These are phyloP conservation scores for Candolleomyces aberdarensis DNA, from an alignment of 768 basidiomycete species.

Conservation along the genomic window DNA sequence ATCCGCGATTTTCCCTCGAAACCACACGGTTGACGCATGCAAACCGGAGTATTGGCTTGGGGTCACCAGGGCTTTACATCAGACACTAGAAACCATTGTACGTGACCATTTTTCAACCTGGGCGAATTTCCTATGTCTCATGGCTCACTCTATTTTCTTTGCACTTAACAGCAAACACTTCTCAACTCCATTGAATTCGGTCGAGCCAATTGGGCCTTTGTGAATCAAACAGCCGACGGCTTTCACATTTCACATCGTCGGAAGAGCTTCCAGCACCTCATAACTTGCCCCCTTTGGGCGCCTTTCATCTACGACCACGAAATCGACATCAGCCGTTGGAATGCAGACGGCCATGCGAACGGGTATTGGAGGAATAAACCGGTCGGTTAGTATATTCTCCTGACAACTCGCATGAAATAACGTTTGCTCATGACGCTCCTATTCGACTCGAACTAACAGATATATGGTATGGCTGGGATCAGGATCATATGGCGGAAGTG, in stretches of 20 bases:
- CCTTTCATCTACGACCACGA: conserved; percentile 34
- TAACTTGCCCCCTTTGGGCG: conserved; percentile 34
- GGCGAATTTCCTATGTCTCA: neutral
- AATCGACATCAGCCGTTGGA: conserved; percentile 32
- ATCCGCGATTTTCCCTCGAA: neutral
- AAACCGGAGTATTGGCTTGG: neutral
- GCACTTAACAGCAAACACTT: conserved; percentile 21
- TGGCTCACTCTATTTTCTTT: neutral
- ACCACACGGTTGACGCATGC: neutral
- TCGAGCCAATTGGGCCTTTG: conserved; percentile 34
- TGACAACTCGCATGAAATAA: neutral
- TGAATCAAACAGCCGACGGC: conserved; percentile 23
- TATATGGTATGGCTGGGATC: conserved; percentile 29
- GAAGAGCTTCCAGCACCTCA: conserved; percentile 13
- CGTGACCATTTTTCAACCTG: neutral
- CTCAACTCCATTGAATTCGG: conserved; percentile 29
- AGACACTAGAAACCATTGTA: conserved; percentile 20
- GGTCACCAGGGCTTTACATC: neutral
- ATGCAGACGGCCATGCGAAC: conserved; percentile 21
- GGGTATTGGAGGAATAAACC: conserved; percentile 37
- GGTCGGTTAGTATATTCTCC: conserved; percentile 25
- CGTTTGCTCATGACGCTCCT: neutral
- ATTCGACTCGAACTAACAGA: conserved; percentile 17
- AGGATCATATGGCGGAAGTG: conserved; percentile 19
- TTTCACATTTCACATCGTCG: conserved; percentile 28